Base-by-base conservation (phyloP, 2,329 filamentous ascomycete genomes). In the Aspergillus unguis region DNA sequence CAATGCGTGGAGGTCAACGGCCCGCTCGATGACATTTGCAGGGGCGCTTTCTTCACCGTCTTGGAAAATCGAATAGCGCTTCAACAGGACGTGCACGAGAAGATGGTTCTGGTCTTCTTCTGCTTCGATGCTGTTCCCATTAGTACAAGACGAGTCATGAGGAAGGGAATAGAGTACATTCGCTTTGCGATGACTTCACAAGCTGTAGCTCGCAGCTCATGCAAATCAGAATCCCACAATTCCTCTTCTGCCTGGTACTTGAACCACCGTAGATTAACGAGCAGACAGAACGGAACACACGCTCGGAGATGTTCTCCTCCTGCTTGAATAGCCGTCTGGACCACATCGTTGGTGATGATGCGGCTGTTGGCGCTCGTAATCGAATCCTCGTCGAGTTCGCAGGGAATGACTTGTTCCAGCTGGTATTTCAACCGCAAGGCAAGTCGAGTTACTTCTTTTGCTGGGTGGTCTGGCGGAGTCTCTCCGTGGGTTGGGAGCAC, bases 151-250 rank as follows among this genome's bases (percentile, higher is more conserved):
- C 7, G 3, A 7, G 7, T 28, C 5, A 2, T 26, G 36, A 23
- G 6, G 0, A 17, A 23, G 2, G 23, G 26, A 25, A 17, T 11
- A 6, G 28, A 23, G 44, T 70, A 77, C 75, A 84, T 77, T 45
- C 82, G 78, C 76, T 97, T 99, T 23, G 94, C 92, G 64, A 99
- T 87, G 44, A 96, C 85, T 70, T 96, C 91, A 66, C 91, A 96
- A 10, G 94, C 92, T 2, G 82, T 77, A 2, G 90, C 90, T 29
- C 92, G 84, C 35, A 94, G 76, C 38, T 85, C 75, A 68, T 96
- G 90, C 36, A 97, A 78, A 54, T 90, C 87, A 5, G 92, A 85
- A 71, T 99, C 92, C 90, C 92, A 99, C 2, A 97, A 82, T 77
- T 99, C 94, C 5, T 85, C 71, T 28, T 80, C 57, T 1, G 90